Base-by-base conservation (phyloP, 441 rosid species). In the Omphalea diandra region DNA sequence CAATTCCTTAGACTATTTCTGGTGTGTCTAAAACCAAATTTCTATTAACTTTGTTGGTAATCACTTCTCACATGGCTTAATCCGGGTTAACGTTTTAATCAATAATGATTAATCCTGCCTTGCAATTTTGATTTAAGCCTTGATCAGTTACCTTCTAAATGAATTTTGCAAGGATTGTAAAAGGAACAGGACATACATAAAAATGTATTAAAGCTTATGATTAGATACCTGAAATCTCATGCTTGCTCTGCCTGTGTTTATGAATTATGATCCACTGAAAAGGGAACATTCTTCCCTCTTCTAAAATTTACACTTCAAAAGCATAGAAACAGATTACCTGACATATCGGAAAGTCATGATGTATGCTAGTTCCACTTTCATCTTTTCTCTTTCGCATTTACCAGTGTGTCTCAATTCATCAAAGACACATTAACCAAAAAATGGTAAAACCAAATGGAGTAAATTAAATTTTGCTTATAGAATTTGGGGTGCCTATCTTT, bases 311-410 rank as follows among this genome's bases (percentile, higher is more conserved):
- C 3, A 46, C 65, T 65, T 49, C 33, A 72, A 69, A 65, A 54
- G 67, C 50, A 68, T 75, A 60, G 27, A 63, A 54, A 33, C 27
- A 14, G 38, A n/a, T 61, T 63, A 63, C 50, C 69, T 68, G 74
- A 71, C 64, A 33, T 18, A 4, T 26, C 31, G n/a, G 64, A 60
- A 71, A 64, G 61, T 70, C 32, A 54, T 47, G 55, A 68, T 55
- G 46, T 55, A 18, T 49, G 56, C 59, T 26, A 3, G 50, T 64
- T 52, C 65, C 41, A 60, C 65, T 57, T 66, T 65, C 59, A 32
- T 26, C 29, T 53, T 20, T 52, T 7, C 14, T 14, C 33, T 33
- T 56, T 43, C 46, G 24, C 22, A 22, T 27, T 10, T 36, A 14
- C 24, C 27, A 41, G 4, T 46, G 33, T 22, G 7, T 44, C 49